Evolutionary conservation across 176 grass and related monocot species (phyloP).

Genomic region (Secale cereale): DNA sequence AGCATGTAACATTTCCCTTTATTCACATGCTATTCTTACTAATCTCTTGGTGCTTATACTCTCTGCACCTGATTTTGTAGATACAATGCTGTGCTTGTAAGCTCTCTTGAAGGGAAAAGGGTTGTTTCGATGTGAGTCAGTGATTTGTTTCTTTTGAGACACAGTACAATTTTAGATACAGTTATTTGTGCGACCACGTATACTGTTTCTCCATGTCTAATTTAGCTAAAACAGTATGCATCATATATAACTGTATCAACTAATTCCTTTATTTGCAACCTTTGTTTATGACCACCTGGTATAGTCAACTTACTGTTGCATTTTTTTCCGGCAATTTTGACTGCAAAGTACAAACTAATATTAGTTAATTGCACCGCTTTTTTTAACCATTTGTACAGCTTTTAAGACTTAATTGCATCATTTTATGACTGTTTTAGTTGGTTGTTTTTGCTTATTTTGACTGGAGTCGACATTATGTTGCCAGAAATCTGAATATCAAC

Average conservation of each 20-base stretch:
- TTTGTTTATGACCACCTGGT: neutral
- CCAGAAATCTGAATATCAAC: neutral
- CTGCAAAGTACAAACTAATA: constrained; percentile 6
- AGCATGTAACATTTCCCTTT: constrained; percentile 11
- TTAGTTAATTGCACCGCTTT: neutral
- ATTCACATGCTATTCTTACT: constrained; percentile 5
- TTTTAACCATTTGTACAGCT: neutral
- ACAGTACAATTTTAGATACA: constrained; percentile 9
- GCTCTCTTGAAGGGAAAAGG: constrained; percentile 72
- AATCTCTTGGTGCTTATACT: neutral
- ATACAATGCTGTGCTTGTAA: constrained; percentile 69
- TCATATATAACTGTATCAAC: neutral
- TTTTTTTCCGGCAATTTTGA: neutral
- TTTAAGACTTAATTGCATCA: neutral
- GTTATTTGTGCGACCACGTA: neutral
- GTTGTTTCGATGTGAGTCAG: constrained; percentile 62
- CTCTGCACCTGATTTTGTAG: constrained; percentile 45
- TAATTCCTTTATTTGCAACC: neutral
- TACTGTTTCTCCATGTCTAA: constrained; percentile 8
- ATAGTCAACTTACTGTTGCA: neutral
- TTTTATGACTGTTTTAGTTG: constrained; percentile 15
- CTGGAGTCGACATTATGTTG: constrained; percentile 19
- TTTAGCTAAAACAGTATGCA: neutral
- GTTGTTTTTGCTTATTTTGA: constrained; percentile 3
- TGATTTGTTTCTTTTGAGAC: neutral